phyloP scores from a whole-genome alignment of 257 asterid genomes.

The Plectranthus barbatus region DNA sequence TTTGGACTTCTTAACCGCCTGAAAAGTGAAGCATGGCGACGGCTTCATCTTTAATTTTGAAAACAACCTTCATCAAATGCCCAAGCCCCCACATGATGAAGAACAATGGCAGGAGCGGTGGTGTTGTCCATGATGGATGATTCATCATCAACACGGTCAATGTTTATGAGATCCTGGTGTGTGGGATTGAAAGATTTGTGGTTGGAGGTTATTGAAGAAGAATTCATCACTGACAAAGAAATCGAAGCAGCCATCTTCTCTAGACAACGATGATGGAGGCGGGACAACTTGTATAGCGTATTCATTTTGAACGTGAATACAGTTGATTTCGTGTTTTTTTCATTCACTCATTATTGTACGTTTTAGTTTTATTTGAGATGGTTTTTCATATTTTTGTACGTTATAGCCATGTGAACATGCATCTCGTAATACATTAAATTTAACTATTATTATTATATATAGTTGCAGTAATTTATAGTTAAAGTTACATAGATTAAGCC shows the following conservation, averaged over 20 bases:
- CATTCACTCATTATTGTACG: too few relatives aligned
- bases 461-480: too few relatives aligned
- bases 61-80: constrained; percentile 77
- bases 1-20: constrained; percentile 92
- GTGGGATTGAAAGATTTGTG: constrained; percentile 61
- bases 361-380: too few relatives aligned
- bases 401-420: too few relatives aligned
- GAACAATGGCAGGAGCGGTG: constrained; percentile 91
- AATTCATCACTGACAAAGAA: constrained; percentile 90
- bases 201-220: constrained; percentile 75
- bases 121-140: constrained; percentile 95
- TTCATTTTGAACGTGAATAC: too few relatives aligned
- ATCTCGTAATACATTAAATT: too few relatives aligned
- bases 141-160: constrained; percentile 82
- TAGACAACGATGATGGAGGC: constrained; percentile 82
- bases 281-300: constrained; percentile 93
- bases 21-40: constrained; percentile 91
- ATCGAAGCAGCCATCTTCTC: constrained; percentile 72
- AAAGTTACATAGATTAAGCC: too few relatives aligned
- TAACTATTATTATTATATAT: too few relatives aligned
- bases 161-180: constrained; percentile 66
- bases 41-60: constrained; percentile 80
- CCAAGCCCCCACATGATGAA: constrained; percentile 93
- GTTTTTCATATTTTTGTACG: too few relatives aligned
- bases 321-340: too few relatives aligned